These are phyloP conservation scores for Mrakia hoshinonis DNA, from an alignment of 768 basidiomycete genomes.

Conservation along the genomic window DNA sequence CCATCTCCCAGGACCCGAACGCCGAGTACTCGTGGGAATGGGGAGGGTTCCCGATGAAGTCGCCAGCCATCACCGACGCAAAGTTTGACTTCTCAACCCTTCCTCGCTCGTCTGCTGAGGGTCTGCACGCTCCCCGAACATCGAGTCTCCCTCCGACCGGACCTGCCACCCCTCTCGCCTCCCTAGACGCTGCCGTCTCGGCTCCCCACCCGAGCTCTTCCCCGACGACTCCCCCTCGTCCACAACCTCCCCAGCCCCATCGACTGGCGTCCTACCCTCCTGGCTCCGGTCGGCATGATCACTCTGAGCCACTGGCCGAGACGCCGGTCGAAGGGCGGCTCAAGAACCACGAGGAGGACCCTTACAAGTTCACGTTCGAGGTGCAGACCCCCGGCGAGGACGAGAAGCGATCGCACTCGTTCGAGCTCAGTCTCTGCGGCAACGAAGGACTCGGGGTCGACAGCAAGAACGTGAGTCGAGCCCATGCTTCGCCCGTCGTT, in stretches of 20 bases:
- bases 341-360: constrained; percentile 53
- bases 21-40: constrained; percentile 85
- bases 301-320: not conserved
- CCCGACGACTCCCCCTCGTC: not conserved
- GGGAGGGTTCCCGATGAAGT: constrained; percentile 78
- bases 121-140: not conserved
- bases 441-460: constrained; percentile 35
- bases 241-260: not conserved
- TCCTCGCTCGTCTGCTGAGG: not conserved
- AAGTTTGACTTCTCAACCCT: constrained; percentile 30
- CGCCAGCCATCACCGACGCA: constrained; percentile 45
- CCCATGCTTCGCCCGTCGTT: not conserved
- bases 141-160: not conserved
- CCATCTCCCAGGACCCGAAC: not conserved
- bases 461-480: constrained; percentile 20
- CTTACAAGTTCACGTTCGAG: constrained; percentile 56
- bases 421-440: constrained; percentile 35
- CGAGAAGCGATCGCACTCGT: constrained; percentile 54
- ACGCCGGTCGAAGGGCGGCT: constrained; percentile 47
- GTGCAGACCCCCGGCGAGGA: constrained; percentile 37
- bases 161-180: not conserved
- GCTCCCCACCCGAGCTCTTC: not conserved
- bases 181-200: not conserved
- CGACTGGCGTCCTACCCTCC: not conserved
- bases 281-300: not conserved